Percentiles rank a stretch among this genome's conserved stretches.
Conservation (phyloP, 2,329 filamentous ascomycete species). For the Leptosphaerulina australis region DNA sequence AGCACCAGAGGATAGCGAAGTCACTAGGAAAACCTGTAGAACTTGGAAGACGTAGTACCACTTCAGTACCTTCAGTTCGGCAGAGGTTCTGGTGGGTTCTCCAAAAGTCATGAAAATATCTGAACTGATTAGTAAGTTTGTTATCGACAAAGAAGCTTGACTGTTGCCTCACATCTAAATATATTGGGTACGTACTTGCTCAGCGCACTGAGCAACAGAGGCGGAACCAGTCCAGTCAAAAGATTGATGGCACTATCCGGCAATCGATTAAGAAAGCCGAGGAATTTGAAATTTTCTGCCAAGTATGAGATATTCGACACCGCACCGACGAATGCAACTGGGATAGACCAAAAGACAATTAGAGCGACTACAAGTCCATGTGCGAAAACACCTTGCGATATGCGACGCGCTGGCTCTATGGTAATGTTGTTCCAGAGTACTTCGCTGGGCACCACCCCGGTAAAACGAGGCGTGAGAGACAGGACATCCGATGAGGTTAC, state of each 20-base stretch:
- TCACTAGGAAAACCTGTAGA: slow-evolving; percentile 88
- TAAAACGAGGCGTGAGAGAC: slow-evolving; percentile 82
- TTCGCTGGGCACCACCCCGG: slow-evolving; percentile 81
- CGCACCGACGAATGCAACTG: slow-evolving; percentile 78
- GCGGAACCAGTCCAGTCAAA: slow-evolving; percentile 82
- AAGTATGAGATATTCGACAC: slow-evolving; percentile 84
- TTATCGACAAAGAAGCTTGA: neutral
- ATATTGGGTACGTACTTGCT: slow-evolving; percentile 87
- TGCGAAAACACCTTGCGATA: slow-evolving; percentile 71
- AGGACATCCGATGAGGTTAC: slow-evolving; percentile 55
- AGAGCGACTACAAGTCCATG: slow-evolving; percentile 77
- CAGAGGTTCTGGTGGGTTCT: slow-evolving; percentile 75
- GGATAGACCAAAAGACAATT: slow-evolving; percentile 85
- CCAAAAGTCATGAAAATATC: slow-evolving; percentile 80
- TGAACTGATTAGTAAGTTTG: slow-evolving; percentile 39
- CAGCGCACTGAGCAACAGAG: slow-evolving; percentile 77
- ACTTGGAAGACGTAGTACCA: slow-evolving; percentile 91
- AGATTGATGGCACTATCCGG: slow-evolving; percentile 77
- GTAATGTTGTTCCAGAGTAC: slow-evolving; percentile 86
- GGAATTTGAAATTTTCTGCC: slow-evolving; percentile 66
- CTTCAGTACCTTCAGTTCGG: slow-evolving; percentile 89
- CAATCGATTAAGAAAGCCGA: slow-evolving; percentile 74
- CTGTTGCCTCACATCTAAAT: slow-evolving; percentile 69
- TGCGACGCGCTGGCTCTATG: slow-evolving; percentile 83
- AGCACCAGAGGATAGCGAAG: slow-evolving; percentile 81